phyloP scores from a whole-genome alignment of 805 yeast species.

The Metschnikowia bowlesiae region DNA sequence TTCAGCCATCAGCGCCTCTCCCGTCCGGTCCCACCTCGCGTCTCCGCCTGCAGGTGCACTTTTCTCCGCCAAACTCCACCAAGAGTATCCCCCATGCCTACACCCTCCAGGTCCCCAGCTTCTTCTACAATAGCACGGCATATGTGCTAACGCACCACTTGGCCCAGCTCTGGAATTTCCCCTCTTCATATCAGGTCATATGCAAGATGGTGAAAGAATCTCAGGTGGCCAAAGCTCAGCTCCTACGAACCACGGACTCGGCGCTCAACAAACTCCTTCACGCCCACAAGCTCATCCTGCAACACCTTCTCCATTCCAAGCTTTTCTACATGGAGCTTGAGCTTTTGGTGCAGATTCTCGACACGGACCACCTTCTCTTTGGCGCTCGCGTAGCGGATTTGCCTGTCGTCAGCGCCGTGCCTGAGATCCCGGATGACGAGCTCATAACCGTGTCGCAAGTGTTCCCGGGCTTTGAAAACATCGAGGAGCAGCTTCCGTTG shows the following conservation, averaged over 20 bases:
- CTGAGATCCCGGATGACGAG: constrained; percentile 19
- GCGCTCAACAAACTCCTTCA: constrained; percentile 23
- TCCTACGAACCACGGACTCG: constrained; percentile 15
- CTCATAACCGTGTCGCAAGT: constrained; percentile 34
- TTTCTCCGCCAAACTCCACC: constrained; percentile 6
- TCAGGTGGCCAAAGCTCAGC: constrained; percentile 12
- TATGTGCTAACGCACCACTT: constrained; percentile 30
- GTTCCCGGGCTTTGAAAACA: constrained; percentile 38
- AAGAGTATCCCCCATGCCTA: constrained; percentile 2
- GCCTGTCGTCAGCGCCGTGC: neutral
- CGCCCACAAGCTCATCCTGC: constrained; percentile 17
- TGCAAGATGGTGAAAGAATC: constrained; percentile 22
- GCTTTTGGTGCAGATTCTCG: constrained; percentile 18
- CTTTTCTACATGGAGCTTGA: constrained; percentile 27
- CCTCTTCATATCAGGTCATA: constrained; percentile 40
- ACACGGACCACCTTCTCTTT: constrained; percentile 13
- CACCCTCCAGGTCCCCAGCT: constrained; percentile 11
- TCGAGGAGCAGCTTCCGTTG: constrained; percentile 25
- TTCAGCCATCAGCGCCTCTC: neutral
- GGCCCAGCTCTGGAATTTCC: constrained; percentile 34
- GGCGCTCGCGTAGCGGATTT: constrained; percentile 7
- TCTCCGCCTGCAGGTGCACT: constrained; percentile 7
- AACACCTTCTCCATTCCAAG: constrained; percentile 14
- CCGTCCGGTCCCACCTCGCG: constrained; percentile 3
- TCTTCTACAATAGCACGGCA: constrained; percentile 5